These are phyloP conservation scores for Colletotrichum viniferum DNA, from an alignment of 2,329 filamentous ascomycete species.

Conservation along the genomic window DNA sequence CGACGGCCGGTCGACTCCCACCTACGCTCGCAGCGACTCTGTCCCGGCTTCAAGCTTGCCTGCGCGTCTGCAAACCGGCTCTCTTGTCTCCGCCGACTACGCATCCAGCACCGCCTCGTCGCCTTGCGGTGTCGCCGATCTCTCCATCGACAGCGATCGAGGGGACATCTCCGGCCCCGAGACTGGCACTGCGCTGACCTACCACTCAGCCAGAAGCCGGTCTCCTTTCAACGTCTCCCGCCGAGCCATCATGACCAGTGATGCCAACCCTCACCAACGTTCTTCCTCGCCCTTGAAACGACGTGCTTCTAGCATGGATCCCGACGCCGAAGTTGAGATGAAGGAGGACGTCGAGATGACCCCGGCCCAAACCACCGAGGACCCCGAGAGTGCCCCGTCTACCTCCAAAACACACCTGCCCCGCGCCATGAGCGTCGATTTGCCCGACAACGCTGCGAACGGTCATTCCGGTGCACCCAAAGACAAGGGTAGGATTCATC, in stretches of 20 bases:
- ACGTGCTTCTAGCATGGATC: slow-evolving; percentile 66
- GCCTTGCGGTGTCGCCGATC: slow-evolving; percentile 61
- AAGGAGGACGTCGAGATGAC: slow-evolving; percentile 28
- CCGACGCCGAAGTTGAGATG: slow-evolving; percentile 41
- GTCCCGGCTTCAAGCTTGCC: slow-evolving; percentile 55
- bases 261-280: slow-evolving; percentile 61
- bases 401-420: slow-evolving; percentile 26
- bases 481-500: slow-evolving; percentile 3
- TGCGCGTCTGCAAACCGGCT: slow-evolving; percentile 52
- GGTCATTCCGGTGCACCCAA: not conserved
- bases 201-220: slow-evolving; percentile 46
- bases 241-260: slow-evolving; percentile 64
- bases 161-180: slow-evolving; percentile 47
- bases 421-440: slow-evolving; percentile 47
- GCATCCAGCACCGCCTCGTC: slow-evolving; percentile 62
- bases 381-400: not conserved
- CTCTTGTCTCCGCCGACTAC: slow-evolving; percentile 52
- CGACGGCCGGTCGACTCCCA: slow-evolving; percentile 24
- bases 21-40: slow-evolving; percentile 32
- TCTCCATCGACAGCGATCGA: slow-evolving; percentile 61
- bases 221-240: slow-evolving; percentile 58
- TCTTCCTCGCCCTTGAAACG: slow-evolving; percentile 70
- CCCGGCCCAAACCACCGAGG: not conserved
- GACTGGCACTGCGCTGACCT: slow-evolving; percentile 40
- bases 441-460: slow-evolving; percentile 30